Evolutionary conservation across 148 eudicot genomes (phyloP).

Genomic region (Silene latifolia): DNA sequence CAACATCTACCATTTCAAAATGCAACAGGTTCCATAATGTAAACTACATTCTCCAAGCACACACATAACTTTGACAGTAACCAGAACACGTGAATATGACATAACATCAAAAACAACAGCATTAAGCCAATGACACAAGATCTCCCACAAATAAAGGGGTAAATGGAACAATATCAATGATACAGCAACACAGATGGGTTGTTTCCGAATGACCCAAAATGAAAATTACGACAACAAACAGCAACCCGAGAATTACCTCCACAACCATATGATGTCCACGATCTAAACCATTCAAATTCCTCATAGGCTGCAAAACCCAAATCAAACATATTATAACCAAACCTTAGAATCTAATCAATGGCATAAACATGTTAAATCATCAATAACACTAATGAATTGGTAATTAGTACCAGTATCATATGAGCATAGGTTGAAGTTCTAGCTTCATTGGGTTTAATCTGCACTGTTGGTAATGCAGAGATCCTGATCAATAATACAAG

Average conservation of each 20-base stretch:
- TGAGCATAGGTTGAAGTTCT: conserved; percentile 30
- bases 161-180: not conserved
- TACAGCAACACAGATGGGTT: not conserved
- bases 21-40: too few species aligned
- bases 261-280: conserved; percentile 18
- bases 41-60: too few species aligned
- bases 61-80: too few species aligned
- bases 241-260: conserved; percentile 29
- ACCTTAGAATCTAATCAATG: not conserved
- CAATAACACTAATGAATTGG: not conserved
- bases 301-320: conserved; percentile 28
- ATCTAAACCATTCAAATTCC: conserved; percentile 24
- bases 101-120: too few species aligned
- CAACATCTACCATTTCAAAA: too few species aligned
- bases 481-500: conserved; percentile 28
- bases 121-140: too few species aligned
- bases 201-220: not conserved
- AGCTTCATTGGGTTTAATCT: conserved; percentile 29
- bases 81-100: too few species aligned
- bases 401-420: conserved; percentile 32
- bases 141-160: too few species aligned
- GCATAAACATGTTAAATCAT: not conserved
- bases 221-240: not conserved
- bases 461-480: conserved; percentile 31
- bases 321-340: not conserved